Conservation (phyloP, 805 yeast genomes). For the Candida michaelii region DNA sequence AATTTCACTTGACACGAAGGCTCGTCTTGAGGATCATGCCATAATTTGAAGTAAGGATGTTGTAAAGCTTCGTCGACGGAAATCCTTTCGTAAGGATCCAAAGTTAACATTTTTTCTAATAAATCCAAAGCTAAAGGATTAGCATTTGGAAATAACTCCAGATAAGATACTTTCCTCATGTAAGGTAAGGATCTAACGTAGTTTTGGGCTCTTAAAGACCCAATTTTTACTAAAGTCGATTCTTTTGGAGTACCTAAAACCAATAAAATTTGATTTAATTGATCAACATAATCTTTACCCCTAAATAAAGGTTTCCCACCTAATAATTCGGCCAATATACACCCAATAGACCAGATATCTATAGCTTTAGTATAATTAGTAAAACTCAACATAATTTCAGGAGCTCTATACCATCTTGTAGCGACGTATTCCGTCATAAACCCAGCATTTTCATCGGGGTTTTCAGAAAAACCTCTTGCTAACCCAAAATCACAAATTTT, state of each 20-base stretch:
- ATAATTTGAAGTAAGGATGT: slow-evolving; percentile 86
- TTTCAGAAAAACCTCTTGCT: slow-evolving; percentile 85
- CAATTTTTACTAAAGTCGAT: slow-evolving; percentile 47
- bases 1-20: slow-evolving; percentile 78
- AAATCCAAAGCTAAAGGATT: slow-evolving; percentile 85
- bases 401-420: slow-evolving; percentile 98
- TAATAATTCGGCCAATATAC: slow-evolving; percentile 89
- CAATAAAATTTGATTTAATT: slow-evolving; percentile 80
- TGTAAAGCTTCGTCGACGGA: slow-evolving; percentile 87
- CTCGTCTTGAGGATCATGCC: slow-evolving; percentile 96
- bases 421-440: slow-evolving; percentile 97
- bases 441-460: slow-evolving; percentile 85
- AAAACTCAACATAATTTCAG: slow-evolving; percentile 93
- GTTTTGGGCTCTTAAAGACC: slow-evolving; percentile 86
- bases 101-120: slow-evolving; percentile 77
- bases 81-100: slow-evolving; percentile 86
- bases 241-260: slow-evolving; percentile 89
- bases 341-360: slow-evolving; percentile 97
- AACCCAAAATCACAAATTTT: slow-evolving; percentile 96
- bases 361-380: slow-evolving; percentile 95
- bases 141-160: slow-evolving; percentile 74
- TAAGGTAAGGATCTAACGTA: slow-evolving; percentile 85
- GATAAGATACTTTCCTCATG: slow-evolving; percentile 77
- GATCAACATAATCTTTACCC: slow-evolving; percentile 96
- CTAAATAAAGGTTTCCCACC: slow-evolving; percentile 91